Conservation (phyloP, 2,329 filamentous ascomycete species). For the Aspergillus sergii region DNA sequence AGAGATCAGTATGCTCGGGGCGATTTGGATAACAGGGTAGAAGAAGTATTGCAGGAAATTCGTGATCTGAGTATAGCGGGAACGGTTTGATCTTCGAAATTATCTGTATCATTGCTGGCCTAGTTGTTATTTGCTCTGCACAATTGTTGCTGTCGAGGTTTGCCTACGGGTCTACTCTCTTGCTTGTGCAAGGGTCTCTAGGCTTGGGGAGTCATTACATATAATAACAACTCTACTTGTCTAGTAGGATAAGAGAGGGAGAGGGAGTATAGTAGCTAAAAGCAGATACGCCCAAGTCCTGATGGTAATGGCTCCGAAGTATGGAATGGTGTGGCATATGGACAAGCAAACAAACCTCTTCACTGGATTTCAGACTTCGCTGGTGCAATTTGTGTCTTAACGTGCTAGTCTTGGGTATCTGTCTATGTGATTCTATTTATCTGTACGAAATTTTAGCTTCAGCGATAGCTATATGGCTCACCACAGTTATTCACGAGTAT, state of each 20-base stretch:
- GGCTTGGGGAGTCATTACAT: background rate
- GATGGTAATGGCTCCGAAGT: background rate
- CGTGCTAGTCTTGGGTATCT: background rate
- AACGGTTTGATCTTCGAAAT: constrained; percentile 54
- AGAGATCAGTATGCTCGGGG: constrained; percentile 94
- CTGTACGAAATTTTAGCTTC: background rate
- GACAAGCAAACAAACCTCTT: background rate
- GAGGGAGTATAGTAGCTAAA: background rate
- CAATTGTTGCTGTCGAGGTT: background rate
- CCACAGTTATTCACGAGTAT: background rate
- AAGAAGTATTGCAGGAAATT: constrained; percentile 96
- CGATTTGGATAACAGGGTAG: constrained; percentile 85
- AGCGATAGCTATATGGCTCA: background rate
- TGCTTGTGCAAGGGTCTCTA: background rate
- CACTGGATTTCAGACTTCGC: background rate
- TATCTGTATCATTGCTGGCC: constrained; percentile 11
- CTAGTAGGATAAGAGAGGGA: background rate
- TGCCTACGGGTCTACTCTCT: background rate
- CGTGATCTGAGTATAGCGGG: constrained; percentile 89
- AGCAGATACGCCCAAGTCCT: background rate
- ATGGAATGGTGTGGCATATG: background rate
- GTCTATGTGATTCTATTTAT: background rate
- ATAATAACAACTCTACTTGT: background rate
- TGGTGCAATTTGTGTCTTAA: background rate
- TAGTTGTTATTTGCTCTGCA: constrained; percentile 17